Evolutionary conservation across 768 basidiomycete genomes (phyloP).

Genomic region (Leccinum fibrillosum): DNA sequence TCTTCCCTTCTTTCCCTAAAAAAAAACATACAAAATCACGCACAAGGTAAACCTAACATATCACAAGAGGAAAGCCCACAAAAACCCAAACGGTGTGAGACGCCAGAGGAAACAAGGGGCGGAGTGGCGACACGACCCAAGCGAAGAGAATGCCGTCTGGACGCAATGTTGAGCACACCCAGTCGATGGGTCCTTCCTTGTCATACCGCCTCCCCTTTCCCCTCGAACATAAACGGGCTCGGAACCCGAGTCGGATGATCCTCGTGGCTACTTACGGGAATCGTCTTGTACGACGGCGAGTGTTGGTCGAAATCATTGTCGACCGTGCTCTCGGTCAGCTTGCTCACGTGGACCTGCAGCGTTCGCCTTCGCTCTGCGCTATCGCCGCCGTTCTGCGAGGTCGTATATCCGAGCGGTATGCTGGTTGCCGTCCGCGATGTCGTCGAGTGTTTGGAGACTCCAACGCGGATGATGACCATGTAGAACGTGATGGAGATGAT

Average conservation of each 20-base stretch:
- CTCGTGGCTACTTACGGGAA: background rate
- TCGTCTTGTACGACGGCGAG: background rate
- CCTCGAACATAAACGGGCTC: background rate
- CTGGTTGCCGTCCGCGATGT: background rate
- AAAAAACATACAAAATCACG: background rate
- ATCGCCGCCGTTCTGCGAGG: too few relatives aligned
- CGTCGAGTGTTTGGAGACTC: background rate
- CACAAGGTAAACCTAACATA: background rate
- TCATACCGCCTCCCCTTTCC: background rate
- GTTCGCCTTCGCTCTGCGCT: background rate
- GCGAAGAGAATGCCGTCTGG: too few relatives aligned
- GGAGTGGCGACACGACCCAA: too few relatives aligned
- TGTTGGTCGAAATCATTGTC: background rate
- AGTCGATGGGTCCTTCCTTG: background rate
- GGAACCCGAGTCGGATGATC: background rate
- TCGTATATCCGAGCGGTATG: background rate
- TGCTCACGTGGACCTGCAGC: background rate
- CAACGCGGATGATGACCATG: constrained; percentile 15
- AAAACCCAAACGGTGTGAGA: background rate
- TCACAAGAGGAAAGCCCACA: background rate
- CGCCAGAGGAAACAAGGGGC: background rate
- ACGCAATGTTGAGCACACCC: background rate
- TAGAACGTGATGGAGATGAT: constrained; percentile 16
- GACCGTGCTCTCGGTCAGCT: background rate
- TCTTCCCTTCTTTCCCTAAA: background rate